Conservation (phyloP, 2,329 filamentous ascomycete genomes). For the Alternaria sp. region DNA sequence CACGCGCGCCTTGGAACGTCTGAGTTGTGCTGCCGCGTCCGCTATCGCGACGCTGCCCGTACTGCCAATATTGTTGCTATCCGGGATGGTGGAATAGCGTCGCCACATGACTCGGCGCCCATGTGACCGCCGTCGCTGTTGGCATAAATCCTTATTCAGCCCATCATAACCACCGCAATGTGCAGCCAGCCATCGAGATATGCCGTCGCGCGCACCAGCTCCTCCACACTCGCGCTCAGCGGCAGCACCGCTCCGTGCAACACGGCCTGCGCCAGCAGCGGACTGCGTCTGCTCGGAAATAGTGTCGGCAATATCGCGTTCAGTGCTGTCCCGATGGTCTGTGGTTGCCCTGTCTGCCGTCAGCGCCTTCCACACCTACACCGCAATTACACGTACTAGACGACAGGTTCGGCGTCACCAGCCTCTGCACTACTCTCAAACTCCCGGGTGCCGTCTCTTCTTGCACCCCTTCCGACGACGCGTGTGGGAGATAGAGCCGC, state of each 20-base stretch:
- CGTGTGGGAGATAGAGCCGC: conserved; percentile 77
- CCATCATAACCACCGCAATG: conserved; percentile 77
- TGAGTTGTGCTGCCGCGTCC: not conserved
- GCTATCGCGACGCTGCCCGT: not conserved
- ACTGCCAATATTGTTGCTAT: conserved; percentile 5
- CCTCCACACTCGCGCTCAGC: conserved; percentile 78
- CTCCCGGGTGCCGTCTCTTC: conserved; percentile 46
- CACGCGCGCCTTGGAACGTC: not conserved
- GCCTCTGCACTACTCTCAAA: conserved; percentile 69
- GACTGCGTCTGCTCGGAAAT: conserved; percentile 85
- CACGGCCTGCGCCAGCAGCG: conserved; percentile 81
- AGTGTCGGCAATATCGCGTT: conserved; percentile 77
- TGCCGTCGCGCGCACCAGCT: conserved; percentile 79
- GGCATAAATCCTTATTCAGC: conserved; percentile 37
- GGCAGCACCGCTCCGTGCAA: conserved; percentile 86
- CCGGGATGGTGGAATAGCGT: conserved; percentile 2
- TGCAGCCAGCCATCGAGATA: conserved; percentile 95
- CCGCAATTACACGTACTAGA: conserved; percentile 37
- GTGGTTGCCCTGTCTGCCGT: conserved; percentile 56
- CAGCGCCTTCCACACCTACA: conserved; percentile 13
- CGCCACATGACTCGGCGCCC: conserved; percentile 8
- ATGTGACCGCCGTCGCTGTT: not conserved
- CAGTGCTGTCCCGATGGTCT: conserved; percentile 79
- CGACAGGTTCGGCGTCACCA: conserved; percentile 63
- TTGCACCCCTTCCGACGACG: conserved; percentile 27